A percentile compares a stretch with the other conserved stretches of the same genome.
phyloP scores from a whole-genome alignment of 2,329 filamentous ascomycete genomes.

The Curvularia sp. region DNA sequence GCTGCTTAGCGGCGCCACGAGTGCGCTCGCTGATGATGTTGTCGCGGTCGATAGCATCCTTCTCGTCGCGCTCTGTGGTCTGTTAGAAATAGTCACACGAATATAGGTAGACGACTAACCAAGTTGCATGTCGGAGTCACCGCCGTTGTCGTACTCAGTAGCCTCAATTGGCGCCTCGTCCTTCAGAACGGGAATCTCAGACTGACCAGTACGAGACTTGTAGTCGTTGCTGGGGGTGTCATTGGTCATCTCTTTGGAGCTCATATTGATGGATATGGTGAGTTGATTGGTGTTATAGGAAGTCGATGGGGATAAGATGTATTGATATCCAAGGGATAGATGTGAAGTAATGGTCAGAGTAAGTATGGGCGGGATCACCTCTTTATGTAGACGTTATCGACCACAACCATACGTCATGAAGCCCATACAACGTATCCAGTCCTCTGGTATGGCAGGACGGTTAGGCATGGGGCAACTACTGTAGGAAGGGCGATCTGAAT shows the following conservation, averaged over 20 bases:
- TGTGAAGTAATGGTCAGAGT: neutral
- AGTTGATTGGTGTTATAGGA: neutral
- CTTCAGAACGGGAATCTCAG: constrained; percentile 55
- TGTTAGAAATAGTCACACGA: neutral
- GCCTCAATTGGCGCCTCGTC: constrained; percentile 56
- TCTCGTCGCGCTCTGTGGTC: constrained; percentile 55
- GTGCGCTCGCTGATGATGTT: constrained; percentile 60
- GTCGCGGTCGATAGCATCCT: constrained; percentile 57
- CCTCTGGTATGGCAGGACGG: neutral
- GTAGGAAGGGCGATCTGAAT: constrained; percentile 1
- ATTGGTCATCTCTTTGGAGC: constrained; percentile 42
- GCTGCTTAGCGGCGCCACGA: constrained; percentile 55
- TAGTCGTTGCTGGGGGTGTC: constrained; percentile 56
- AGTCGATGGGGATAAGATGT: neutral
- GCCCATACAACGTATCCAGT: neutral
- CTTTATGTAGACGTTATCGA: constrained; percentile 6
- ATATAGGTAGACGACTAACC: constrained; percentile 44
- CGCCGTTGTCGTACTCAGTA: constrained; percentile 55
- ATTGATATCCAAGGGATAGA: neutral
- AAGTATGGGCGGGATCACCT: neutral
- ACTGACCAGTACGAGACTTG: constrained; percentile 56
- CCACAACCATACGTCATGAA: constrained; percentile 8
- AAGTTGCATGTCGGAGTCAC: constrained; percentile 58
- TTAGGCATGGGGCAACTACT: neutral
- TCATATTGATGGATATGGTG: constrained; percentile 31